Evolutionary conservation across 164 flowering plant species (phyloP), one percentile per base, ranked within the genome.

Genomic region (Piper longum): DNA sequence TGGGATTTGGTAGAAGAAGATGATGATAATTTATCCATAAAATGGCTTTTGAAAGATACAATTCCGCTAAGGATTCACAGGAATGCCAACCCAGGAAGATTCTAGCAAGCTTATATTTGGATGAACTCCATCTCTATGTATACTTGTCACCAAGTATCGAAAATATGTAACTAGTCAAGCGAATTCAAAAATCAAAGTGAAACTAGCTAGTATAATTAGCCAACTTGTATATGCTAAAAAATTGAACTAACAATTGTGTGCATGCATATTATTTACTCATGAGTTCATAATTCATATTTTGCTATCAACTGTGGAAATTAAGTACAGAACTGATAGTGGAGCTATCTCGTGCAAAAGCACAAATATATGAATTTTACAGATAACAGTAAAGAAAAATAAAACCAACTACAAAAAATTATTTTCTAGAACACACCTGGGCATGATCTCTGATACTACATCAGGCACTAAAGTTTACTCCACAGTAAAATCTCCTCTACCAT

Each of bases 401-500:
- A n/a, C 14, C 1, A 54, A 45, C 7, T 45, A 7, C 12, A 3
- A 18, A 61, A 61, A 36, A 43, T n/a, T n/a, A 43, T 18, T 44
- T n/a, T 3, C 36, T 26, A 64, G 40, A 48, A 68, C 70, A 16
- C 70, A 91, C 98, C 96, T 82, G 16, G 79, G 69, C 79, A 85
- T 75, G 56, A 88, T 62, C 62, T 69, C 71, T 56, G 79, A 70
- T 52, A 86, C 64, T 64, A 61, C 52, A 11, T 73, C 65, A 59
- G 60, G 43, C 16, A 56, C 61, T 73, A 26, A 67, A n/a, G 67
- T 69, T 72, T 62, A 65, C 79, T 26, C 56, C 64, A 65, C 61
- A 70, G 76, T 77, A 72, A 74, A 82, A 86, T 51, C 16, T 36
- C 13, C 11, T 52, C 45, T 52, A 18, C 54, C 18, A 63, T 43